Percentiles rank a stretch among this genome's conserved stretches.
Conservation (phyloP, 2,329 filamentous ascomycete species). For the Ophiostoma quercus region DNA sequence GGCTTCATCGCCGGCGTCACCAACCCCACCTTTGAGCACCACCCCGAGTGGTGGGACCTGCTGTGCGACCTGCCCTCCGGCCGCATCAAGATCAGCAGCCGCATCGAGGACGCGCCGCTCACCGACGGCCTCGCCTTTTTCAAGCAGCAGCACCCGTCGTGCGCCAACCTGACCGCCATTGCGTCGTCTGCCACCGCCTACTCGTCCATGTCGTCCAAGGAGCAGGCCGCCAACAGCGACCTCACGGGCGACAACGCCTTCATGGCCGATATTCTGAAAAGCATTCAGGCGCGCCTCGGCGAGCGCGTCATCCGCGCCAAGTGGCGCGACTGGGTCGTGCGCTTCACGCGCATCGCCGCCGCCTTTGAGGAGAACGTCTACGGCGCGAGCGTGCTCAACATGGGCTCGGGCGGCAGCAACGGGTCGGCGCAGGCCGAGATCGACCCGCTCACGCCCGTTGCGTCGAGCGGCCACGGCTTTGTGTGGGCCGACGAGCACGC, state of each 20-base stretch:
- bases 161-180: conserved; percentile 47
- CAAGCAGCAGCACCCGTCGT: conserved; percentile 66
- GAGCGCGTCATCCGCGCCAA: conserved; percentile 87
- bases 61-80: conserved; percentile 89
- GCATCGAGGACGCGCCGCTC: conserved; percentile 71
- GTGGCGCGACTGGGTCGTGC: conserved; percentile 90
- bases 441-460: conserved; percentile 38
- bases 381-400: conserved; percentile 82
- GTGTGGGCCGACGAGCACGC: conserved; percentile 83
- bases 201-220: conserved; percentile 26
- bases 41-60: conserved; percentile 97
- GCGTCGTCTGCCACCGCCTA: conserved; percentile 36
- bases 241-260: conserved; percentile 83
- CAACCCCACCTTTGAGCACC: conserved; percentile 90
- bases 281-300: conserved; percentile 79
- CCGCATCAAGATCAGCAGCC: conserved; percentile 87
- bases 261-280: conserved; percentile 77
- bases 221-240: conserved; percentile 45
- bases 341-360: conserved; percentile 86
- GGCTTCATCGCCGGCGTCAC: conserved; percentile 98
- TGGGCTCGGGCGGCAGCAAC: conserved; percentile 40
- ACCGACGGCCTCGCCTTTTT: conserved; percentile 87
- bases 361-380: conserved; percentile 96
- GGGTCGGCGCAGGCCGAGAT: conserved; percentile 42
- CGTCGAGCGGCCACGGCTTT: conserved; percentile 69